Base-by-base conservation (phyloP, 139 green algal species). In the Raphidocelis subcapitata region DNA sequence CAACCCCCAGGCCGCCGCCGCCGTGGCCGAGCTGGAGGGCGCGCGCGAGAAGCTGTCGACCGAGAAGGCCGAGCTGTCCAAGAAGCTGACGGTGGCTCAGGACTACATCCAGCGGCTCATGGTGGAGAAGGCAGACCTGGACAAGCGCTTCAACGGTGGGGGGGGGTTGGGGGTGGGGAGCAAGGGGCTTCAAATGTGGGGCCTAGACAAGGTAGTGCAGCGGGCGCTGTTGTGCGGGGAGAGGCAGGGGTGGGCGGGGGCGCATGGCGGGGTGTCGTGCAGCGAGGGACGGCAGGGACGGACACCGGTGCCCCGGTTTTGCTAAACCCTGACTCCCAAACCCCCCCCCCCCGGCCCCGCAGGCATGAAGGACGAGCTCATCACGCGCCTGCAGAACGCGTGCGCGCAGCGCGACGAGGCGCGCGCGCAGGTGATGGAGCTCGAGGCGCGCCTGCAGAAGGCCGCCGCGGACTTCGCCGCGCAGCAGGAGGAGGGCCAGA, bases 361-460 rank as follows among this genome's bases (percentile, higher is more conserved):
- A 49, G 41, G 67, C 33, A 89, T 89, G 84, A 87, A 87, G 75
- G 75, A 87, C 18, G 85, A 90, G 79, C 68, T 90, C n/a, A 90
- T 90, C 69, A 80, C 64, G 62, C 84, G 86, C 35, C 85, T 97
- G 81, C 89, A 92, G 81, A 97, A 97, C 72, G 92, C 91, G 1
- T 84, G 92, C 72, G 73, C 79, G 33, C 91, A 97, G 84, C 82
- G 92, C 28, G 88, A 97, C 70, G 89, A 91, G 52, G 93, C 92
- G 12, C 85, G 90, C 12, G 92, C 90, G 62, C 85, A 93, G 83
- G 80, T 85, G n/a, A 79, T 86, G 49, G 81, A 85, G 76, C 79
- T 89, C 4, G 79, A 89, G 36, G 79, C 77, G 33, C 51, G 72
- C 5, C 72, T 78, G 62, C 49, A 66, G 54, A 72, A 78, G 72